Conservation (phyloP, 2,329 filamentous ascomycete genomes). For the Geosmithia putterillii region DNA sequence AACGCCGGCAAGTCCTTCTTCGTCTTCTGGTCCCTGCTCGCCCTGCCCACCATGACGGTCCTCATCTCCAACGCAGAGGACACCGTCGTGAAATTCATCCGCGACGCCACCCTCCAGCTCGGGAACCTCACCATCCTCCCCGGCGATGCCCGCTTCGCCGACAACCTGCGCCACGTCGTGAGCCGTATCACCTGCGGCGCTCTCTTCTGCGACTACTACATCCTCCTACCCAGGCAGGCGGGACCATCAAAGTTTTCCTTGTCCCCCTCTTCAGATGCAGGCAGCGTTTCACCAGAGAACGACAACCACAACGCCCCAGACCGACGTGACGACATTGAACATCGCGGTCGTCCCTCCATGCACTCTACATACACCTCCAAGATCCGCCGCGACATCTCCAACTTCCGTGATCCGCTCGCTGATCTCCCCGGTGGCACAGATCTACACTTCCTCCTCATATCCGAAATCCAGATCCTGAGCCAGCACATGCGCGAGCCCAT, state of each 20-base stretch:
- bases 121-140: conserved; percentile 51
- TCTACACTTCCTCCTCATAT: conserved; percentile 54
- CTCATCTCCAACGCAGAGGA: conserved; percentile 75
- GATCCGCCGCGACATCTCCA: conserved; percentile 10
- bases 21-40: conserved; percentile 83
- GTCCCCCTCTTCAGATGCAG: not conserved
- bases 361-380: conserved; percentile 4
- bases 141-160: conserved; percentile 35
- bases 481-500: conserved; percentile 44
- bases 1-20: conserved; percentile 77
- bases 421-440: conserved; percentile 30
- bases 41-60: conserved; percentile 78
- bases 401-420: conserved; percentile 20
- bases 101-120: conserved; percentile 40
- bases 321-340: not conserved
- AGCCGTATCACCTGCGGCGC: conserved; percentile 28
- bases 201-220: conserved; percentile 17
- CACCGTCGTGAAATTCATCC: conserved; percentile 58
- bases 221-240: not conserved
- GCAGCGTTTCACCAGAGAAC: not conserved
- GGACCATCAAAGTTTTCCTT: too few species aligned
- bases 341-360: conserved; percentile 4
- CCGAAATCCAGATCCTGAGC: conserved; percentile 56
- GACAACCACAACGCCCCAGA: not conserved
- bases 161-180: conserved; percentile 30